Base-by-base conservation (phyloP, 192 early-diverging fungal species). In the Backusella tarrabulga region DNA sequence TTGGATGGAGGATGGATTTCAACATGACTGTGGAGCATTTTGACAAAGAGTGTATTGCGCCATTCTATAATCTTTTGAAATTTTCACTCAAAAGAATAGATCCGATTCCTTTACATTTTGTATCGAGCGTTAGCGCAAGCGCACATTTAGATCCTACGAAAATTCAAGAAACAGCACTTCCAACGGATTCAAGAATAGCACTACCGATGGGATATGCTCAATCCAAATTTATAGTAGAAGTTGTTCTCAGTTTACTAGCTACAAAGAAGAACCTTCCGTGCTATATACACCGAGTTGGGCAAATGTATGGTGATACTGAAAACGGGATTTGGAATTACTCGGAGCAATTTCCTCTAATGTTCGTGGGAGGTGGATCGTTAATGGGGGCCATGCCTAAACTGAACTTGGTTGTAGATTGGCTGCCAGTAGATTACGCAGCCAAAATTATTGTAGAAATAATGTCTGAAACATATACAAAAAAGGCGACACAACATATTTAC, bases 1-100 rank as follows among this genome's bases (percentile, higher is more conserved):
- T 54, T 38, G 83, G 78, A 1, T 84, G 83, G 83, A 36, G 76
- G n/a, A 34, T 84, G 19, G 77, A 82, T 50, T 84, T 84, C 68
- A 79, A 82, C 26, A 74, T 79, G 21, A 52, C 75, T 9, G 68
- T 84, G n/a, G 50, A 40, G 11, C 60, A 79, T 21, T 83, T 73
- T 66, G 81, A 79, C 4, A 76, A 76, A 21, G 77, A 76, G 15
- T 76, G 71, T 44, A 72, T 83, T 23, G 17, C 26, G 4, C 78
- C 78, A 12, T 71, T 83, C 32, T 76, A 79, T 38, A 63, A 75
- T 66, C 29, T 83, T 32, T 44, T 83, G 23, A 54, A 66, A 11
- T 74, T 83, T 26, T 75, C 81, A 2, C 76, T 67, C 32, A 34
- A 74, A 4, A 29, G 36, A 23, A 4, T 15, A 21, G 56, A 79